phyloP scores from a whole-genome alignment of 169 alveolate genomes.

The Hepatocystis sp. region DNA sequence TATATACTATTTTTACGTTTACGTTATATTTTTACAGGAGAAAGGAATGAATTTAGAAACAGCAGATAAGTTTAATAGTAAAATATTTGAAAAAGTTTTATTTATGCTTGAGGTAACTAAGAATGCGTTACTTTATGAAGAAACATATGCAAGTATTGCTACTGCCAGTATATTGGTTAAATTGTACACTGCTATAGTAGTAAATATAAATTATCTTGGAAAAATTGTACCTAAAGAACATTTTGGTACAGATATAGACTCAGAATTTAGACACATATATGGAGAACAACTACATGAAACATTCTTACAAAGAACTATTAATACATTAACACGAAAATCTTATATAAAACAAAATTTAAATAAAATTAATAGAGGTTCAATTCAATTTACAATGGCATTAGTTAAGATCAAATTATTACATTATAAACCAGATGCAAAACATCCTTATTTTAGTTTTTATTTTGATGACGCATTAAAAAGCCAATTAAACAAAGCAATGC shows the following conservation, averaged over 20 bases:
- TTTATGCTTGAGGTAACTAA: constrained; percentile 21
- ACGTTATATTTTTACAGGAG: constrained; percentile 7
- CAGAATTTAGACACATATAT: constrained; percentile 40
- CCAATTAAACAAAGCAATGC: constrained; percentile 45
- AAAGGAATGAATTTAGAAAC: constrained; percentile 10
- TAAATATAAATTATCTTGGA: constrained; percentile 58
- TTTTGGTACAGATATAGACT: constrained; percentile 30
- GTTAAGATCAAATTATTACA: constrained; percentile 51
- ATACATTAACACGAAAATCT: constrained; percentile 36
- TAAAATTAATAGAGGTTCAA: constrained; percentile 66
- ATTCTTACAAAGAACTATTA: constrained; percentile 20
- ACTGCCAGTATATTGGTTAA: constrained; percentile 49
- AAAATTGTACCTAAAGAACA: constrained; percentile 56
- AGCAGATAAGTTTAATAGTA: constrained; percentile 10
- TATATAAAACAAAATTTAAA: constrained; percentile 42
- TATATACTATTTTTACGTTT: too few species aligned
- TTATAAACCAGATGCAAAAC: constrained; percentile 18
- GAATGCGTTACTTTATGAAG: constrained; percentile 37
- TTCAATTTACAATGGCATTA: constrained; percentile 44
- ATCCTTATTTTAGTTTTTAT: constrained; percentile 48
- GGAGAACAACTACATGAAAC: constrained; percentile 36
- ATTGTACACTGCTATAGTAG: constrained; percentile 28
- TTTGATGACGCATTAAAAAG: constrained; percentile 55
- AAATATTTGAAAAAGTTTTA: constrained; percentile 20
- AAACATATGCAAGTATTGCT: constrained; percentile 32